phyloP scores from a whole-genome alignment of 2,329 filamentous ascomycete species.

The Achaetomium macrosporum region DNA sequence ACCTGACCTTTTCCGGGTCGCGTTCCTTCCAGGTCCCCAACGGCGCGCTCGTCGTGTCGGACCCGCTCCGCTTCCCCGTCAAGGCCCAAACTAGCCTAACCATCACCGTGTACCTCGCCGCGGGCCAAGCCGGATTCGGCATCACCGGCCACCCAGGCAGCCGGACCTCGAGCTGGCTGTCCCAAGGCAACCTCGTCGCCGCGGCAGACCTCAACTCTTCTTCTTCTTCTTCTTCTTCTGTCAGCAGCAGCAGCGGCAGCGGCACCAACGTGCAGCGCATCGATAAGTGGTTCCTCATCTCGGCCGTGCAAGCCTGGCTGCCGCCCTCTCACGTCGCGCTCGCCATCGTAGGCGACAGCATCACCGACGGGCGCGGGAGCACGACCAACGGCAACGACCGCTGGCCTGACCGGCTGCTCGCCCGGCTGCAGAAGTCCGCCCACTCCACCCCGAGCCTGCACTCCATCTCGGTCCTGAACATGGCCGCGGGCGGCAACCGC shows the following conservation, averaged over 20 bases:
- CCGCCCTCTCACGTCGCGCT: slow-evolving; percentile 38
- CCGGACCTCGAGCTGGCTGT: slow-evolving; percentile 51
- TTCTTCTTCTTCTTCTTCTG: slow-evolving; percentile 16
- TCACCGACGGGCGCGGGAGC: slow-evolving; percentile 59
- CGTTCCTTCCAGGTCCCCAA: slow-evolving; percentile 45
- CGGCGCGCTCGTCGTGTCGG: slow-evolving; percentile 52
- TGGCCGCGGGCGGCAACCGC: slow-evolving; percentile 59
- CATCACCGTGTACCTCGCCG: slow-evolving; percentile 52
- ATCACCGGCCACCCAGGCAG: slow-evolving; percentile 59
- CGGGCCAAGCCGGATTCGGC: slow-evolving; percentile 47
- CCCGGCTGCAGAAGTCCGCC: slow-evolving; percentile 35
- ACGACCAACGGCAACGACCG: slow-evolving; percentile 52
- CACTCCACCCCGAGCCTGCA: slow-evolving; percentile 28
- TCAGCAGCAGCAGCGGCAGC: no score
- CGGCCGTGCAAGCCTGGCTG: slow-evolving; percentile 49
- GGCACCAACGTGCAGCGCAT: slow-evolving; percentile 19
- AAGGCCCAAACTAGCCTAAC: slow-evolving; percentile 44
- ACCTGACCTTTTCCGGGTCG: slow-evolving; percentile 51
- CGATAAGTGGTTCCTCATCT: slow-evolving; percentile 55
- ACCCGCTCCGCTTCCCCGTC: slow-evolving; percentile 49
- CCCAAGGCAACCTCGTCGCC: slow-evolving; percentile 44
- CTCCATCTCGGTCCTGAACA: slow-evolving; percentile 42
- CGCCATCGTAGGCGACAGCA: slow-evolving; percentile 58
- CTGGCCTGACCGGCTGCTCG: slow-evolving; percentile 40
- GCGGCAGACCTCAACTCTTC: slow-evolving; percentile 34